Conservation (phyloP, 2,329 filamentous ascomycete species). For the Scedosporium aurantiacum region DNA sequence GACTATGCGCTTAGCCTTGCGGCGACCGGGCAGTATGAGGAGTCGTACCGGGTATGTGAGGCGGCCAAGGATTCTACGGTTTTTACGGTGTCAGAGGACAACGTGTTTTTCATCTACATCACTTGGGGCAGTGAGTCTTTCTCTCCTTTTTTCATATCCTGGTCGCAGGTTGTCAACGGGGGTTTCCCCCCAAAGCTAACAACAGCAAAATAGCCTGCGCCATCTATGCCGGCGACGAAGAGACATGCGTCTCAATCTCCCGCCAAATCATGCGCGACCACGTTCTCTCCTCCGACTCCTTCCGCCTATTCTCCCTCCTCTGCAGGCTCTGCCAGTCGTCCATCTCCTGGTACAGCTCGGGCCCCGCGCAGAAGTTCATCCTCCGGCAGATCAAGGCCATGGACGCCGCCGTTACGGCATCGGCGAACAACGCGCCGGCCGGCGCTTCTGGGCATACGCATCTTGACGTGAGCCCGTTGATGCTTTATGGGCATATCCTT, state of each 20-base stretch:
- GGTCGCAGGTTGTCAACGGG: background rate
- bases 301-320: conserved; percentile 71
- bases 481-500: conserved; percentile 83
- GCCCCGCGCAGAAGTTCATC: conserved; percentile 80
- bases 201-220: conserved; percentile 64
- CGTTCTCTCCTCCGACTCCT: conserved; percentile 69
- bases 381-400: conserved; percentile 84
- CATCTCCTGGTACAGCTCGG: conserved; percentile 65
- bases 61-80: conserved; percentile 71
- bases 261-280: conserved; percentile 79
- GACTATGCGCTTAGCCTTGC: conserved; percentile 75
- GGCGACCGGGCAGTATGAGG: conserved; percentile 51
- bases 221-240: conserved; percentile 68
- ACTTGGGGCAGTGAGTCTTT: conserved; percentile 56
- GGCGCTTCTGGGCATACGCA: conserved; percentile 24
- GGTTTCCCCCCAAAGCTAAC: conserved; percentile 9
- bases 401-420: conserved; percentile 46
- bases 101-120: conserved; percentile 62
- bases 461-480: conserved; percentile 71
- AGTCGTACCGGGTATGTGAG: conserved; percentile 71
- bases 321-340: conserved; percentile 65
- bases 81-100: conserved; percentile 60
- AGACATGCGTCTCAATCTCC: conserved; percentile 59
- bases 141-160: background rate
- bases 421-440: conserved; percentile 17